Percentiles rank a stretch among this genome's conserved stretches.
These are phyloP conservation scores for Leccinum disarticulatum DNA, from an alignment of 768 basidiomycete genomes.

Conservation along the genomic window DNA sequence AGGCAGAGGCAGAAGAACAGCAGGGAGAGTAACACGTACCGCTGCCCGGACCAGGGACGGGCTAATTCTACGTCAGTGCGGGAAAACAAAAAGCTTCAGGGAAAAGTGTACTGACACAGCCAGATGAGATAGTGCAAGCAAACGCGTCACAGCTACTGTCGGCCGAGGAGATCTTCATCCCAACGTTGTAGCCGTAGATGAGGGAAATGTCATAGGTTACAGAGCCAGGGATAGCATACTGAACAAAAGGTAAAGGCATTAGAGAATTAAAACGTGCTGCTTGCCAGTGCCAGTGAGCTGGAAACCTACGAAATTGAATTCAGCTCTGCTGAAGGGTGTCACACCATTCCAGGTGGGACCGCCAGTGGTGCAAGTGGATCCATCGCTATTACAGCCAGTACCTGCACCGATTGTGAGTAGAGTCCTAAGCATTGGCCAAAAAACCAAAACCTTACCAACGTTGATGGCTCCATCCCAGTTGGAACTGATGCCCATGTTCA, in stretches of 20 bases:
- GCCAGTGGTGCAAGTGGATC: slow-evolving; percentile 28
- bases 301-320: slow-evolving; percentile 32
- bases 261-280: background rate
- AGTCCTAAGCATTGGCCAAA: background rate
- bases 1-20: slow-evolving; percentile 30
- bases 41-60: slow-evolving; percentile 26
- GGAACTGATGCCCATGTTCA: slow-evolving; percentile 31
- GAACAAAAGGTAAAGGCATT: background rate
- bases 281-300: too few relatives aligned
- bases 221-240: slow-evolving; percentile 26
- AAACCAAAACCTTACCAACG: slow-evolving; percentile 20
- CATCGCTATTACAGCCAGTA: slow-evolving; percentile 27
- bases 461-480: slow-evolving; percentile 34
- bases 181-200: slow-evolving; percentile 36
- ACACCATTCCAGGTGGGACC: slow-evolving; percentile 31
- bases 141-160: slow-evolving; percentile 27
- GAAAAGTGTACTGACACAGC: slow-evolving; percentile 26
- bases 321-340: slow-evolving; percentile 34
- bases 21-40: slow-evolving; percentile 31
- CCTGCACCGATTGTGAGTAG: slow-evolving; percentile 20
- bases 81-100: background rate
- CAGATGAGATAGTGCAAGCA: slow-evolving; percentile 32
- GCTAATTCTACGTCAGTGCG: slow-evolving; percentile 16
- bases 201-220: slow-evolving; percentile 36
- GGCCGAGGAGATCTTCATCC: slow-evolving; percentile 34